These are phyloP conservation scores for Lyophyllum atratum DNA, from an alignment of 768 basidiomycete species.

Conservation along the genomic window DNA sequence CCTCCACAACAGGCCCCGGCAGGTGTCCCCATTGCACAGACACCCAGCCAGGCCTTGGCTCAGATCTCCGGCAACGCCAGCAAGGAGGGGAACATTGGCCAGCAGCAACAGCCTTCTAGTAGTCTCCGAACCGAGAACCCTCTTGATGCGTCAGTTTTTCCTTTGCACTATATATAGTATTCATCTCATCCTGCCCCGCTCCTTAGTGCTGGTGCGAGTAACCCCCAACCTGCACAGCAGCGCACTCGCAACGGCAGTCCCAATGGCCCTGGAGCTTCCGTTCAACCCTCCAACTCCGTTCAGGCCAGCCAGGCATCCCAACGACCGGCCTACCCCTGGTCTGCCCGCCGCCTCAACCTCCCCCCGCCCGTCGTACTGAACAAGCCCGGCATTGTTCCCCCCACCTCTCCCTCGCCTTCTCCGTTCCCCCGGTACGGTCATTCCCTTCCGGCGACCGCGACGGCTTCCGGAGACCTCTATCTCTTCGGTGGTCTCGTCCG, in stretches of 20 bases:
- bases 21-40: constrained; percentile 59
- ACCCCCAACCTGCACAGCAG: constrained; percentile 16
- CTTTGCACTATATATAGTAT: background rate
- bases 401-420: constrained; percentile 72
- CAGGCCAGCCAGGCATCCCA: constrained; percentile 25
- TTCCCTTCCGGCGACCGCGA: constrained; percentile 79
- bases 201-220: constrained; percentile 2
- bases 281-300: constrained; percentile 11
- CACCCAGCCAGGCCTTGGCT: constrained; percentile 68
- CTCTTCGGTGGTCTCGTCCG: constrained; percentile 96
- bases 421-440: constrained; percentile 98
- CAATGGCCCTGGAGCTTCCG: constrained; percentile 11
- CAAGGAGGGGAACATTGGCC: constrained; percentile 27
- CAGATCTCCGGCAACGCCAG: constrained; percentile 42
- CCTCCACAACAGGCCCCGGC: constrained; percentile 45
- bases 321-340: constrained; percentile 81
- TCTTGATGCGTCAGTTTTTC: constrained; percentile 37
- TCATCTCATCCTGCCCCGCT: background rate
- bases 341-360: constrained; percentile 70
- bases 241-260: constrained; percentile 23
- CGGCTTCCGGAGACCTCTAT: constrained; percentile 86
- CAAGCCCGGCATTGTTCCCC: constrained; percentile 65
- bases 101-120: constrained; percentile 19
- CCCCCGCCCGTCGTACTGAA: constrained; percentile 65
- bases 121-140: constrained; percentile 18